phyloP scores from a whole-genome alignment of 352 stramenopile genomes.

The Pythium rhizo-oryzae region DNA sequence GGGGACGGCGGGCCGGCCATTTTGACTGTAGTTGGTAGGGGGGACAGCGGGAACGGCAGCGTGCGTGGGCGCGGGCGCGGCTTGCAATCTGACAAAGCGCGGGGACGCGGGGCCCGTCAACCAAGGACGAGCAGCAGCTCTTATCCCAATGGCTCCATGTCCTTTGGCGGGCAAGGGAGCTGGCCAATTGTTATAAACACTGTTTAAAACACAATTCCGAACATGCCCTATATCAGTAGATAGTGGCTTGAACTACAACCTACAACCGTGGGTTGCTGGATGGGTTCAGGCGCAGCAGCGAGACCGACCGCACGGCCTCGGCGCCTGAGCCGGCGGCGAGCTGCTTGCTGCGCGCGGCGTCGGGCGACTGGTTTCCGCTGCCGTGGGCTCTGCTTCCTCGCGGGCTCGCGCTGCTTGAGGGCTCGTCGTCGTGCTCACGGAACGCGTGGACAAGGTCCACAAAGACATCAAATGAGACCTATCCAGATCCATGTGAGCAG shows the following conservation, averaged over 20 bases:
- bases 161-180: constrained; percentile 23
- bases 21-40: neutral
- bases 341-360: neutral
- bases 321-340: constrained; percentile 20
- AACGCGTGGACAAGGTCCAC: constrained; percentile 46
- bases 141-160: constrained; percentile 22
- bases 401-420: neutral
- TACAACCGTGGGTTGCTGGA: neutral
- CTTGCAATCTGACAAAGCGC: constrained; percentile 9
- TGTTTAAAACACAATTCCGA: constrained; percentile 26
- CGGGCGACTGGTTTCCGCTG: neutral
- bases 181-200: constrained; percentile 11
- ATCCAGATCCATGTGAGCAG: neutral
- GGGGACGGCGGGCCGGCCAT: constrained; percentile 64
- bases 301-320: constrained; percentile 25
- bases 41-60: neutral
- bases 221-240: constrained; percentile 17
- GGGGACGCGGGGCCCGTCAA: neutral
- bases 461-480: constrained; percentile 74
- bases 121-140: neutral
- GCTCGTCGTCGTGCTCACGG: constrained; percentile 26
- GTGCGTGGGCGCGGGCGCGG: neutral
- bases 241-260: neutral
- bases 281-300: constrained; percentile 24
- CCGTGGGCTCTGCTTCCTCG: neutral